Conservation (phyloP, 805 yeast genomes). For the Candida ovalis region DNA sequence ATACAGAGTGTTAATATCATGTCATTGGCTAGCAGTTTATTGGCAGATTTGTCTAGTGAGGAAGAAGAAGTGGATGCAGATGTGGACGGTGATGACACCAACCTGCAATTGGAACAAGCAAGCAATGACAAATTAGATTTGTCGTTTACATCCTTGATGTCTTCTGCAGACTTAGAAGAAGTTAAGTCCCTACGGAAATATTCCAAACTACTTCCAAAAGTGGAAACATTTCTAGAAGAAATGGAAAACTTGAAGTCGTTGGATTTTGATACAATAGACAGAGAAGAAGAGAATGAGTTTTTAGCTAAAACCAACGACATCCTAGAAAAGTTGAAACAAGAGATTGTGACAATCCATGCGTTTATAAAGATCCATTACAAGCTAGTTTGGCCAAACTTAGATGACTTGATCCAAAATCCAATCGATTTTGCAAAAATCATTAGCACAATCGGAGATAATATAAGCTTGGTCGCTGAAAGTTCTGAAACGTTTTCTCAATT, state of each 20-base stretch:
- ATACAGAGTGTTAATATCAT: no score
- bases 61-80: conserved; percentile 12
- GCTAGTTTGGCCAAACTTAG: conserved; percentile 69
- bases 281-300: conserved; percentile 44
- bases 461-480: conserved; percentile 8
- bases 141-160: conserved; percentile 10
- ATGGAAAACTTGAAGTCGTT: conserved; percentile 28
- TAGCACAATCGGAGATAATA: conserved; percentile 42
- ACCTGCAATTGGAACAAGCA: neutral
- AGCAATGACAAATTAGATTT: neutral
- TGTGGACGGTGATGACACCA: neutral
- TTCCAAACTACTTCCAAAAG: conserved; percentile 24
- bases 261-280: conserved; percentile 24
- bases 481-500: conserved; percentile 38
- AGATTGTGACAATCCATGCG: conserved; percentile 46
- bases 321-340: conserved; percentile 51
- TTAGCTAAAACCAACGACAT: conserved; percentile 51
- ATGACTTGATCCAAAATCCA: conserved; percentile 56
- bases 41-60: conserved; percentile 39
- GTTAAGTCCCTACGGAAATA: conserved; percentile 25
- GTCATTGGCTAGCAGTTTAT: conserved; percentile 40
- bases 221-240: conserved; percentile 21
- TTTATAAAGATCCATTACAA: conserved; percentile 51
- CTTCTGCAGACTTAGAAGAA: conserved; percentile 8
- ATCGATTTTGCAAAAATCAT: conserved; percentile 57